These are phyloP conservation scores for Trifolium fragiferum DNA, from an alignment of 306 rosid species.

Conservation along the genomic window DNA sequence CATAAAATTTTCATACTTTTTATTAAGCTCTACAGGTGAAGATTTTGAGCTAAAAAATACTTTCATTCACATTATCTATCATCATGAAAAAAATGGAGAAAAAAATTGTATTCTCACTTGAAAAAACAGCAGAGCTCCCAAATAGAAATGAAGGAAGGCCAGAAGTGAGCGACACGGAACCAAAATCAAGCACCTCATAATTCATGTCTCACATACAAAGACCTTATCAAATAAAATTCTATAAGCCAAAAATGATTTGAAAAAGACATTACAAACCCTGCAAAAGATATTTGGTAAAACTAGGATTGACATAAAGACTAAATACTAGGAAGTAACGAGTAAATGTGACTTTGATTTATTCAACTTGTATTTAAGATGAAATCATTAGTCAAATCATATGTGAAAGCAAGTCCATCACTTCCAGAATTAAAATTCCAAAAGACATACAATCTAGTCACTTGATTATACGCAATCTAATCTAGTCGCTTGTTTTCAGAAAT, in stretches of 20 bases:
- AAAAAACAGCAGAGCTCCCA: neutral
- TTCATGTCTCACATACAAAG: neutral
- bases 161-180: neutral
- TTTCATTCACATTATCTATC: too few relatives aligned
- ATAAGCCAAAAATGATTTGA: neutral
- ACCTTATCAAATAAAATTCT: neutral
- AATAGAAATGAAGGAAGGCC: neutral
- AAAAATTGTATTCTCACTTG: neutral
- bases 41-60: neutral
- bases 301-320: neutral
- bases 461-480: slow-evolving; percentile 39
- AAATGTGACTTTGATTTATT: slow-evolving; percentile 38
- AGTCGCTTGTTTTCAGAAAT: slow-evolving; percentile 35
- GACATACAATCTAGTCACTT: neutral
- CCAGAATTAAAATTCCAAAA: slow-evolving; percentile 39
- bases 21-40: neutral
- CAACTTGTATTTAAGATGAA: slow-evolving; percentile 41
- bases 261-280: neutral
- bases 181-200: neutral
- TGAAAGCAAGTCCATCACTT: slow-evolving; percentile 40
- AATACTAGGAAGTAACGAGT: slow-evolving; percentile 16
- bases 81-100: too few relatives aligned
- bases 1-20: neutral
- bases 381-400: slow-evolving; percentile 42
- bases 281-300: slow-evolving; percentile 20